Evolutionary conservation across 805 yeast species (phyloP).

Genomic region (Saccharomyces paradoxus): DNA sequence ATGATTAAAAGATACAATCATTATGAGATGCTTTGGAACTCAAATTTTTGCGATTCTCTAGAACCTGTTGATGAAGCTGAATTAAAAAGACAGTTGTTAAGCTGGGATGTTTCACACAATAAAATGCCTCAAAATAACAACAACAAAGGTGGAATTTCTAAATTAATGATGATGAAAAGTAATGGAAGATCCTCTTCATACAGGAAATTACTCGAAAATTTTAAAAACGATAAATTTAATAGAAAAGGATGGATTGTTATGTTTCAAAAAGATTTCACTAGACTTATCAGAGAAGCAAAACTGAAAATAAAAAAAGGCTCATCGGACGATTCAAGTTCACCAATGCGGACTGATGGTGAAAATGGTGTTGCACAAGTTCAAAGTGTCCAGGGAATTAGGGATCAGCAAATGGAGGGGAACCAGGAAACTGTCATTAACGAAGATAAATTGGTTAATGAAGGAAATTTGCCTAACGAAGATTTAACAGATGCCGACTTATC

Average conservation of each 20-base stretch:
- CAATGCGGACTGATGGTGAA: constrained; percentile 10
- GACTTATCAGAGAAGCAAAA: constrained; percentile 34
- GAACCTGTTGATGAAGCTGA: constrained; percentile 52
- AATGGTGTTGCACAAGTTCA: constrained; percentile 3
- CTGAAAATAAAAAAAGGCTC: constrained; percentile 12
- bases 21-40: constrained; percentile 68
- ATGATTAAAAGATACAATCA: constrained; percentile 69
- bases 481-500: constrained; percentile 5
- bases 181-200: constrained; percentile 24
- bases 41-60: constrained; percentile 61
- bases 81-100: constrained; percentile 46
- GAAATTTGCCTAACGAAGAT: not conserved
- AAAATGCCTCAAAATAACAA: constrained; percentile 7
- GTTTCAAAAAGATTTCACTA: constrained; percentile 35
- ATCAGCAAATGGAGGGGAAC: not conserved
- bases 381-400: not conserved
- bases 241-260: constrained; percentile 37
- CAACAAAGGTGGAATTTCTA: constrained; percentile 17
- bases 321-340: constrained; percentile 3
- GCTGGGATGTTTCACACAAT: constrained; percentile 52
- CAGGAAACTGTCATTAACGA: not conserved
- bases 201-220: constrained; percentile 18
- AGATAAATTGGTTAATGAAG: not conserved
- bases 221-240: constrained; percentile 42
- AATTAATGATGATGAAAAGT: constrained; percentile 27